A percentile compares a stretch with the other conserved stretches of the same genome.
phyloP scores from a whole-genome alignment of 352 stramenopile genomes.

The Globisporangium echinulatum region DNA sequence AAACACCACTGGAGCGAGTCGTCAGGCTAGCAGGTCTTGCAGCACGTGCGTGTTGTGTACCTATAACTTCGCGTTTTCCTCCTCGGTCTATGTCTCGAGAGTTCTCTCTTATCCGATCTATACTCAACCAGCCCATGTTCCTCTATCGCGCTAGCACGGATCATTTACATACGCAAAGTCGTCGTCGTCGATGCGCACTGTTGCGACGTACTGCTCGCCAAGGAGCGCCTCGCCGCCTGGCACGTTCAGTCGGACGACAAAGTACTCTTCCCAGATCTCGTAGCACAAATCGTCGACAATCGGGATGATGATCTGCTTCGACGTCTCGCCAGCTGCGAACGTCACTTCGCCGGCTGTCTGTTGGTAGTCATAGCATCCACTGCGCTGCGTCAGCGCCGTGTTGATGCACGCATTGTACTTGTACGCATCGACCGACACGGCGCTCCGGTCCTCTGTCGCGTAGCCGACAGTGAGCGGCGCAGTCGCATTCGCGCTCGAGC shows the following conservation, averaged over 20 bases:
- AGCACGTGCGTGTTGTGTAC: too few relatives aligned
- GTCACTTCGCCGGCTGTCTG: constrained; percentile 81
- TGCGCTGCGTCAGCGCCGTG: constrained; percentile 47
- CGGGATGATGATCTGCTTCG: constrained; percentile 83
- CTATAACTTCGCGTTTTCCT: too few relatives aligned
- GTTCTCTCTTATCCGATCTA: background rate
- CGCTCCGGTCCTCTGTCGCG: constrained; percentile 71
- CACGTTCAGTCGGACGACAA: constrained; percentile 89
- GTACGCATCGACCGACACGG: constrained; percentile 39
- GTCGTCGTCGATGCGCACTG: constrained; percentile 91
- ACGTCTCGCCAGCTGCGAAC: constrained; percentile 82
- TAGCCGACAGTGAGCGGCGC: constrained; percentile 56
- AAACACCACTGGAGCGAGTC: constrained; percentile 25
- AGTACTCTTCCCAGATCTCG: constrained; percentile 85
- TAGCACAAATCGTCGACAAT: constrained; percentile 93
- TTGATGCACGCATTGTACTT: constrained; percentile 57
- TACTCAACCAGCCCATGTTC: background rate
- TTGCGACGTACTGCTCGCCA: constrained; percentile 86
- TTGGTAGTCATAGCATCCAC: constrained; percentile 68
- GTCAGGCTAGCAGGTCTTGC: background rate
- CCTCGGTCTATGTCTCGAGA: too few relatives aligned
- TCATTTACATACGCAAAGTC: constrained; percentile 57
- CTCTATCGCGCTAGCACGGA: constrained; percentile 22
- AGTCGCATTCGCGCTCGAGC: constrained; percentile 32
- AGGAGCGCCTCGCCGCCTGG: constrained; percentile 84